These are phyloP conservation scores for Blastobotrys raffinosifermentans DNA, from an alignment of 1,139 yeast genomes.

Conservation along the genomic window DNA sequence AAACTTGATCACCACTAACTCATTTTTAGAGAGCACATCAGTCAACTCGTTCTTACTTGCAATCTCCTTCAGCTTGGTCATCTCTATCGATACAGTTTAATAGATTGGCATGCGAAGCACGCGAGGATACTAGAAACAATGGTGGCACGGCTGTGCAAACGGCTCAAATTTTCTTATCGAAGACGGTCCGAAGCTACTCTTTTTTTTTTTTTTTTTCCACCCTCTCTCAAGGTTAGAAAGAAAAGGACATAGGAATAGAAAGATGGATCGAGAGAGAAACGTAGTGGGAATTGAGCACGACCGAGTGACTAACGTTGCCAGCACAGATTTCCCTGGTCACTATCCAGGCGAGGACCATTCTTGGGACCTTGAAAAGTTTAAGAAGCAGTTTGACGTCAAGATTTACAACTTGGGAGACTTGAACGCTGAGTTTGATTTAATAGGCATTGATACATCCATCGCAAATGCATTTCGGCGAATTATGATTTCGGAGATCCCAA, in stretches of 20 bases:
- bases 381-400: conserved; percentile 58
- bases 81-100: too few relatives aligned
- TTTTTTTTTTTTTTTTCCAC: too few relatives aligned
- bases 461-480: conserved; percentile 97
- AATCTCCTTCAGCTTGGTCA: conserved; percentile 6
- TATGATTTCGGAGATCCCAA: conserved; percentile 94
- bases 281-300: conserved; percentile 87
- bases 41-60: conserved; percentile 16
- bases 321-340: conserved; percentile 89
- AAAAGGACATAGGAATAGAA: too few relatives aligned
- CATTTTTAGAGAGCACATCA: conserved; percentile 14
- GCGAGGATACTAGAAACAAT: too few relatives aligned
- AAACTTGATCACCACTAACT: conserved; percentile 68
- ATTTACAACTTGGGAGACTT: conserved; percentile 58
- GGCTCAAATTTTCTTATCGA: too few relatives aligned
- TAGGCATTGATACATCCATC: conserved; percentile 82
- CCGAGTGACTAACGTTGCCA: conserved; percentile 75
- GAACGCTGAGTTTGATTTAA: conserved; percentile 78
- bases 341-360: conserved; percentile 57
- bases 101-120: too few relatives aligned
- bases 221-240: too few relatives aligned
- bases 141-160: too few relatives aligned
- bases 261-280: too few relatives aligned
- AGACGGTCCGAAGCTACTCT: too few relatives aligned
- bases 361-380: conserved; percentile 84